Base-by-base conservation (phyloP, 768 basidiomycete genomes). In the Sporobolomyces pararoseus region DNA sequence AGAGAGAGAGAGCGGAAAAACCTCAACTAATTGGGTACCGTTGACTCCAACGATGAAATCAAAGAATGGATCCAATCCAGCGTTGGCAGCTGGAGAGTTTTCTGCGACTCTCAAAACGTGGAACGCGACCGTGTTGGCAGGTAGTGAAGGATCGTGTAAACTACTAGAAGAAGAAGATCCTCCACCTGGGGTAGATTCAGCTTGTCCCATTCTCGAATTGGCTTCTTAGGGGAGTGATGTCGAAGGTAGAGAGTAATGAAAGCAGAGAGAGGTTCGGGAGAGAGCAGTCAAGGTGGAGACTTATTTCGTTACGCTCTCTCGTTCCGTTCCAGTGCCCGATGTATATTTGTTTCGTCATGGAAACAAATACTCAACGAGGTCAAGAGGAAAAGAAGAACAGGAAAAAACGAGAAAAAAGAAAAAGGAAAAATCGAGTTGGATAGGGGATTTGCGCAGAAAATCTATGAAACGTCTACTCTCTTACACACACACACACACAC, bases 41-140 rank as follows among this genome's bases (percentile, higher is more conserved):
- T 91, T 87, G 66, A 91, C 89, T 14, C 95, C 96, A 49, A 96
- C 87, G 27, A 99, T 85, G 78, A 96, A 98, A 82, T 98, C 96
- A 76, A 99, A 99, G 81, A 92, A 94, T 4, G 95, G 90, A 78
- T 89, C 90, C 53, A 94, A 87, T 63, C 84, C 84, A 0, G 91
- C 90, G 68, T 87, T 83, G 0, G 90, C 90, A 0, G 95, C 91
- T 9, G 96, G 96, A 1, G 90, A 93, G 60, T 58, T 35, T 31
- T 73, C 71, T 23, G 71, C 71, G 42, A 73, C 67, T 32, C 71
- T 50, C 1, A 73, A 63, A 46, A 68, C 66, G 60, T 73, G 71
- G 60, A 65, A 69, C 13, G 69, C 69, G 44, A 53, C 35, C 34
- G 37, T 32, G 52, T 51, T 29, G 34, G 23, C 25, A 13, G 29